Evolutionary conservation across 2,329 filamentous ascomycete species (phyloP), one percentile per base, ranked within the genome.

Genomic region (Colletotrichum falcatum): DNA sequence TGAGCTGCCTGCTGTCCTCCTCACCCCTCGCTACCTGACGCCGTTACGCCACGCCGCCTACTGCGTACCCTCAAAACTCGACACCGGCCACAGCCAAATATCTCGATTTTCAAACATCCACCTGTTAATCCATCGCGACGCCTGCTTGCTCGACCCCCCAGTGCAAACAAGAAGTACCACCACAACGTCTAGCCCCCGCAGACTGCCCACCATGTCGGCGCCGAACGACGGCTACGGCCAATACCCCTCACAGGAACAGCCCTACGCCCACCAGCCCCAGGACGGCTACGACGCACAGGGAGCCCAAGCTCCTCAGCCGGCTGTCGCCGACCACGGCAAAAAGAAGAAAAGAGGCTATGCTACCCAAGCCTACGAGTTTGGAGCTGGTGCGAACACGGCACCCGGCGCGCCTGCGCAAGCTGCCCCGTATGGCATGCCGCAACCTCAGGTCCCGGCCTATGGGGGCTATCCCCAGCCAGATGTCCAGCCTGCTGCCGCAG

Each of bases 341-440:
- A 94, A 94, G 85, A 98, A 97, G 89, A 97, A 97, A 88, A 89
- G 94, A 85, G 92, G 93, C 67, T 98, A 98, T 84, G 96, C 96
- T 65, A 94, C 94, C 67, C 93, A 97, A 81, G 95, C 95, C 55
- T 99, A 97, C 81, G 95, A 97, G 70, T 96, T 98, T 76, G 94
- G 93, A 61, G 88, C 89, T 61, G 96, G 95, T 76, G 93, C 93
- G 78, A 98, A 98, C 87, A 67, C 67, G 58, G 90, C 92, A 65
- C 81, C 78, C 66, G 77, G 76, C 63, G 88, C 82, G 39, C 86
- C 84, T 65, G 80, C 75, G 70, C 76, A 71, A 67, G 83, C 80
- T 66, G 80, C 79, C 63, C 83, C 83, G 64, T 90, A 82, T 81
- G 86, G 82, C 78, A 81, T 80, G 61, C 82, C 80, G 75, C 81